Conservation (phyloP, 2,329 filamentous ascomycete genomes). For the Didymella keratinophila region DNA sequence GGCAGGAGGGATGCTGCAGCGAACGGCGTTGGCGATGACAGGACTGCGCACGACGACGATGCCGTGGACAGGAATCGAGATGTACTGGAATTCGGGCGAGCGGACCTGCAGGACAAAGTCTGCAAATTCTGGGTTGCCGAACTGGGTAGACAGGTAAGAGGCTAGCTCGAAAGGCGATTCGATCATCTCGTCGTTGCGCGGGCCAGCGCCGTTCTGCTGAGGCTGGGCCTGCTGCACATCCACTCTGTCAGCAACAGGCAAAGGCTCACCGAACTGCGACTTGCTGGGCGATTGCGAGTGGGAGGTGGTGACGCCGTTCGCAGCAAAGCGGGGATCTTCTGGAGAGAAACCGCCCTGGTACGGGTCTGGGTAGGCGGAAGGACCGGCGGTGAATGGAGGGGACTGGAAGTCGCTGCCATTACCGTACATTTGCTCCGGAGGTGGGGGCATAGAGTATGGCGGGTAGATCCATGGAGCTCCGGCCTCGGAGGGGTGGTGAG, state of each 20-base stretch:
- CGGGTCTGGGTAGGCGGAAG: slow-evolving; percentile 30
- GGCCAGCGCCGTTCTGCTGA: slow-evolving; percentile 30
- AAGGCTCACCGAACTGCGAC: slow-evolving; percentile 37
- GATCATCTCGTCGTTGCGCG: slow-evolving; percentile 30
- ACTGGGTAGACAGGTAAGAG: slow-evolving; percentile 44
- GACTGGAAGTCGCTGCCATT: slow-evolving; percentile 38
- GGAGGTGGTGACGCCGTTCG: slow-evolving; percentile 41
- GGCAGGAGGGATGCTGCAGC: slow-evolving; percentile 28
- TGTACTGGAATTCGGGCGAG: slow-evolving; percentile 35
- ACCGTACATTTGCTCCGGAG: slow-evolving; percentile 33
- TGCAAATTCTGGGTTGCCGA: slow-evolving; percentile 48
- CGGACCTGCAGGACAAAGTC: slow-evolving; percentile 49
- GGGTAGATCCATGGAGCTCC: slow-evolving; percentile 42
- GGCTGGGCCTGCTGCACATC: slow-evolving; percentile 30
- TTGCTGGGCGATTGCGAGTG: slow-evolving; percentile 47
- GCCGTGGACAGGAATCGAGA: slow-evolving; percentile 47
- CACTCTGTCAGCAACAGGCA: slow-evolving; percentile 29
- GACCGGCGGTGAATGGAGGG: slow-evolving; percentile 26
- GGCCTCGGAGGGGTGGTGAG: slow-evolving; percentile 48
- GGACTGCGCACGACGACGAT: slow-evolving; percentile 48
- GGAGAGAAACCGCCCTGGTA: slow-evolving; percentile 33
- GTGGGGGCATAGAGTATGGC: slow-evolving; percentile 40
- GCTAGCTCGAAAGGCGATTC: slow-evolving; percentile 43
- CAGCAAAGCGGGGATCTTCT: slow-evolving; percentile 22
- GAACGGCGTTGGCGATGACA: slow-evolving; percentile 43